Base-by-base conservation (phyloP, 495 filamentous ascomycete genomes). In the Viridothelium virens region DNA sequence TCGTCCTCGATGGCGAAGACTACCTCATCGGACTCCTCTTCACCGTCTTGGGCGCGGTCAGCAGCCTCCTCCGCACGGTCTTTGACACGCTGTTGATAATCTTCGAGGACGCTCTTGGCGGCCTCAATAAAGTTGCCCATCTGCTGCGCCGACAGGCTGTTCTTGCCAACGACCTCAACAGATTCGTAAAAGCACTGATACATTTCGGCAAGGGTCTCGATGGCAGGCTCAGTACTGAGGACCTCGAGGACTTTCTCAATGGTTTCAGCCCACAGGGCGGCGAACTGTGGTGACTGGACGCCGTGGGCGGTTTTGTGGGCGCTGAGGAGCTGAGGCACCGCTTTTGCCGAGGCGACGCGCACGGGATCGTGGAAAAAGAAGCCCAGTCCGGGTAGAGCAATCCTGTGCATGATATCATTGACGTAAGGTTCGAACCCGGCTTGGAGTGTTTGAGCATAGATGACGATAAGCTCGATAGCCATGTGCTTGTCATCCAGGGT, bases 281-380 rank as follows among this genome's bases (percentile, higher is more conserved):
- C 81, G 62, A 97, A 85, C 71, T 91, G 85, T 46, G 83, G 84
- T 0, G 91, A 95, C 38, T 84, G 79, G 7, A 82, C 79, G 2
- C 93, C 95, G 73, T 94, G 91, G 0, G 89, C 87, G 73, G 91
- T 90, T 79, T 96, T 94, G 81, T 91, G 96, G 1, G 93, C 89
- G 75, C 92, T 96, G 12, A 99, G 85, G 12, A 99, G 89, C 71
- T 96, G 91, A 1, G 95, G 95, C 12, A 97, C 89, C 68, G 92
- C 85, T 77, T 96, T 97, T 5, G 95, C 95, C 11, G 95, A 94
- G 31, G 95, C 91, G 41, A 95, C 92, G 18, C 95, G 89, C 50
- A 97, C 95, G 1, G 94, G 92, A 76, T 99, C 95, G 75, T 97
- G 96, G 85, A 99, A 99, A 82, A 99, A 97, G 84, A 97, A 99